Percentiles rank a stretch among this genome's conserved stretches.
phyloP scores from a whole-genome alignment of 129 eudicot genomes.

The Pseudognaphalium luteoalbum region DNA sequence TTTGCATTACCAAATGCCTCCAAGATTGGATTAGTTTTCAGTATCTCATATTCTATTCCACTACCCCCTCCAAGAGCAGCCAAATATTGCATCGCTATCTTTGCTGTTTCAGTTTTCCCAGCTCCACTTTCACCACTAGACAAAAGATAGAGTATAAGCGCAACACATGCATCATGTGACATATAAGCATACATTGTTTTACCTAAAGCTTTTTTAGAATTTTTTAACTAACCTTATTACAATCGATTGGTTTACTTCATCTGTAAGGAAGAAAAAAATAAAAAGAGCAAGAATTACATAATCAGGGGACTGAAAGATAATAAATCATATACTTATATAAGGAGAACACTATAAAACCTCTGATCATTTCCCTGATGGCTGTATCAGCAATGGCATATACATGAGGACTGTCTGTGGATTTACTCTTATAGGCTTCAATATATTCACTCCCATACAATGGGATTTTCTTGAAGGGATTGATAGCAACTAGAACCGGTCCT shows the following conservation, averaged over 20 bases:
- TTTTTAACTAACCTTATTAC: constrained; percentile 80
- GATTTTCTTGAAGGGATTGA: constrained; percentile 89
- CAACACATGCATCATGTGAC: background rate
- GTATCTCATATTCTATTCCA: constrained; percentile 89
- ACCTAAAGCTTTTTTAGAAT: background rate
- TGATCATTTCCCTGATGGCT: constrained; percentile 87
- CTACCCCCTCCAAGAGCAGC: constrained; percentile 99
- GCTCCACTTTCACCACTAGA: constrained; percentile 98
- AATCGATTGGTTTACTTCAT: constrained; percentile 97
- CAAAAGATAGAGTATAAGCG: constrained; percentile 9
- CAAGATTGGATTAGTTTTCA: constrained; percentile 86
- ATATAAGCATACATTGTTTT: constrained; percentile 2
- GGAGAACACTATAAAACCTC: constrained; percentile 49
- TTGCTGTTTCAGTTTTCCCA: constrained; percentile 97
- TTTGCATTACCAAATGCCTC: constrained; percentile 99
- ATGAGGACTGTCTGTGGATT: constrained; percentile 81
- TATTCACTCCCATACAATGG: constrained; percentile 76
- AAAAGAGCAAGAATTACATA: constrained; percentile 14
- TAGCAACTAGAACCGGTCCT: constrained; percentile 92
- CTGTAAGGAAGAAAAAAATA: constrained; percentile 45
- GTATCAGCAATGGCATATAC: constrained; percentile 94
- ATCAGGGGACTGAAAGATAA: constrained; percentile 16
- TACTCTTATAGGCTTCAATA: constrained; percentile 69
- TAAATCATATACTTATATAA: constrained; percentile 9
- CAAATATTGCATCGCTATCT: constrained; percentile 98